Evolutionary conservation across 83 land plant species (phyloP).

Genomic region (Thuja plicata): DNA sequence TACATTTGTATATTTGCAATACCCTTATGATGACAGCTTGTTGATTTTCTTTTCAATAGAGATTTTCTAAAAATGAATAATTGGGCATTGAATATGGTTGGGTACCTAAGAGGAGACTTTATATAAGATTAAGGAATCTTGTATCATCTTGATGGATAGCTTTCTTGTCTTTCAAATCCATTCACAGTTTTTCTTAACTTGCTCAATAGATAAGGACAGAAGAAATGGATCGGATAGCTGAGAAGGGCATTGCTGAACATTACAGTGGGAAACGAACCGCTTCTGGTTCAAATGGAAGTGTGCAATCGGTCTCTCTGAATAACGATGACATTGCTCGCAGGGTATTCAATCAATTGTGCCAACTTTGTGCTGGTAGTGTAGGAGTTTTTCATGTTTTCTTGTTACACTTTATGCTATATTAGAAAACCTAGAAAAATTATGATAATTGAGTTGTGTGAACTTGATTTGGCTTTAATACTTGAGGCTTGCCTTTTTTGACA

Average conservation of each 20-base stretch:
- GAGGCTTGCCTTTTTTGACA: slow-evolving; percentile 20
- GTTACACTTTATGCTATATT: background rate
- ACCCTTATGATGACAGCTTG: background rate
- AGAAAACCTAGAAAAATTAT: background rate
- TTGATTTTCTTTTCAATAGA: background rate
- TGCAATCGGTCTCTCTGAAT: slow-evolving; percentile 44
- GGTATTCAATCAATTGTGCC: slow-evolving; percentile 42
- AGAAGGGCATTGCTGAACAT: slow-evolving; percentile 94
- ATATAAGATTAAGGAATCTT: background rate
- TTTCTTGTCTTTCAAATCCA: background rate
- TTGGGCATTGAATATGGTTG: background rate
- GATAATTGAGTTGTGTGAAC: background rate
- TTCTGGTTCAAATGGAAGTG: slow-evolving; percentile 32
- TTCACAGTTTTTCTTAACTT: background rate
- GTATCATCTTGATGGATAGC: background rate
- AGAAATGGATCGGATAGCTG: slow-evolving; percentile 91
- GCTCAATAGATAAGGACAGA: slow-evolving; percentile 86
- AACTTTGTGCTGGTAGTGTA: slow-evolving; percentile 6
- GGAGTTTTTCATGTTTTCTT: background rate
- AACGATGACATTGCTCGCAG: slow-evolving; percentile 85
- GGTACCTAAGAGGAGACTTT: background rate
- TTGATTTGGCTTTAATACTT: background rate
- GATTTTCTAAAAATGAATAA: background rate
- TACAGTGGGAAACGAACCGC: slow-evolving; percentile 71
- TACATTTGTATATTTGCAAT: background rate